Base-by-base conservation (phyloP, 495 filamentous ascomycete genomes). In the Penicillium bialowiezense region DNA sequence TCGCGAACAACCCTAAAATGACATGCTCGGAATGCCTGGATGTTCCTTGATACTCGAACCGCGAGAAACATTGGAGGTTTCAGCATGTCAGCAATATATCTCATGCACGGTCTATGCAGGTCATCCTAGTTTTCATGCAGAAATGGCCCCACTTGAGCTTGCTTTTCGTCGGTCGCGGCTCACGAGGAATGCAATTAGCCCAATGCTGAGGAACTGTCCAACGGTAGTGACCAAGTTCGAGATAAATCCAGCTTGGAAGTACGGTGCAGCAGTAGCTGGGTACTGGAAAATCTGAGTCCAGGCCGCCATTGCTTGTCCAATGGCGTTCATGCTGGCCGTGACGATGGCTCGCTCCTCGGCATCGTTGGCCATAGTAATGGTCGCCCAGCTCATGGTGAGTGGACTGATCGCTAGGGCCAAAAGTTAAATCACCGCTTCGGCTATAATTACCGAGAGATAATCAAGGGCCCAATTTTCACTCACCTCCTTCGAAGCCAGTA, bases 271-370 rank as follows among this genome's bases (percentile, higher is more conserved):
- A 14, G 51, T 61, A 23, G 65, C 65, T 2, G 63, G 57, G 39
- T 56, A 67, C 35, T 67, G 65, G 9, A 64, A 54, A 7, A 68
- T 48, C 29, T 68, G 65, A 15, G 65, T 67, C 33, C 60, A 60
- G 0, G 59, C 64, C 7, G 50, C 55, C 34, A 68, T 66, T 7
- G 64, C 67, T 52, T 68, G 64, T 5, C 66, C 68, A n/a, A 69
- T 64, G 5, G 67, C 57, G 39, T 67, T 71, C 61, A 69, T 69
- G 17, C 61, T 67, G 0, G 65, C 67, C 7, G 59, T 68, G 3
- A 69, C 63, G 9, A 69, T 56, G 10, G 65, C 65, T 13, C 65
- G 52, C 34, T 67, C 65, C 38, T 69, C 67, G 15, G 67, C 64
- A 29, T 70, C 67, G 7, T 62, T 55, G 4, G 63, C 52, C 60